Evolutionary conservation across 805 yeast genomes (phyloP).

Genomic region (Scheffersomyces stipitis): DNA sequence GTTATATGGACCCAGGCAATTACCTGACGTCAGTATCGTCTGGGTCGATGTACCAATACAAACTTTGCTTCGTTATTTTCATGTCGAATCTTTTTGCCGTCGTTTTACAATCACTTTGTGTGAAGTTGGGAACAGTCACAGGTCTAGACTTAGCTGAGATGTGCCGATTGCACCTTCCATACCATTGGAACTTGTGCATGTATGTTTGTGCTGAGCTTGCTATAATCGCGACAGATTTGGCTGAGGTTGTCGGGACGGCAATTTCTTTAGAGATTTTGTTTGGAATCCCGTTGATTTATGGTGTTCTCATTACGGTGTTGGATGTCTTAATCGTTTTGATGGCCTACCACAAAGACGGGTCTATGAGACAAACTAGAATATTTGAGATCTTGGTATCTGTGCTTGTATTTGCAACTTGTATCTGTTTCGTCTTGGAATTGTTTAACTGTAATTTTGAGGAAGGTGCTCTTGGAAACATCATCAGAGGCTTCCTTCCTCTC

Average conservation of each 20-base stretch:
- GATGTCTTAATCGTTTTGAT: conserved; percentile 78
- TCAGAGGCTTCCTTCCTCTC: conserved; percentile 69
- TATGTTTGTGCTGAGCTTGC: conserved; percentile 81
- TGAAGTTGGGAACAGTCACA: conserved; percentile 84
- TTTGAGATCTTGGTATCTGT: conserved; percentile 75
- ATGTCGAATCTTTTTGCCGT: conserved; percentile 84
- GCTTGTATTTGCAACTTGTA: conserved; percentile 70
- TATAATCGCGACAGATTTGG: conserved; percentile 88
- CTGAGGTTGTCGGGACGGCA: conserved; percentile 94
- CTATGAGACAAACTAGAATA: conserved; percentile 68
- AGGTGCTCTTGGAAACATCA: conserved; percentile 51
- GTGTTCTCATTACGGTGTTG: conserved; percentile 75
- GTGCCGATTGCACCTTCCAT: conserved; percentile 70
- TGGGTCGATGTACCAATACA: conserved; percentile 77
- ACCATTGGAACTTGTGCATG: conserved; percentile 59
- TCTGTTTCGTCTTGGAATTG: conserved; percentile 72
- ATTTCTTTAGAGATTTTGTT: conserved; percentile 78
- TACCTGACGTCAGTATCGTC: conserved; percentile 87
- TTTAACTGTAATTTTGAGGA: conserved; percentile 52
- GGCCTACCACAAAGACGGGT: conserved; percentile 75
- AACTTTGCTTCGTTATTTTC: conserved; percentile 68
- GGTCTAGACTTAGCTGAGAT: conserved; percentile 87
- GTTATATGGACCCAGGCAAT: conserved; percentile 94
- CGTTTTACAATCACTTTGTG: conserved; percentile 76
- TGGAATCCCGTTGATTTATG: conserved; percentile 67